Evolutionary conservation across 768 basidiomycete species (phyloP).

Genomic region (Clathrus columnatus): DNA sequence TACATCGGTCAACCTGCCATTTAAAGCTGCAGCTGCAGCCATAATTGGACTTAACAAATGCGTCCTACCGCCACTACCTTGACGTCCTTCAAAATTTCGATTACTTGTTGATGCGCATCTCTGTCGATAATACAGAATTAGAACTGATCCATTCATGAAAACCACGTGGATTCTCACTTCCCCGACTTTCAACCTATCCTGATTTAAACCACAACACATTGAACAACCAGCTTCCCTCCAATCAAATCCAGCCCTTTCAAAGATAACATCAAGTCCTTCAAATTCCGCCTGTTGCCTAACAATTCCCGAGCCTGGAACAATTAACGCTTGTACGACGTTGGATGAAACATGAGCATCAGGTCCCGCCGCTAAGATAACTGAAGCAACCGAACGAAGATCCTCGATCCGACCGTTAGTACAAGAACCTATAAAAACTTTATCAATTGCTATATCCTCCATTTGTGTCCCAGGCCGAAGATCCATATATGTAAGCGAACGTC

Average conservation of each 20-base stretch:
- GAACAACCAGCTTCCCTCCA: slow-evolving; percentile 95
- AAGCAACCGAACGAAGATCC: slow-evolving; percentile 79
- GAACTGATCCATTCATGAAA: neutral
- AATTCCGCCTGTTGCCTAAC: slow-evolving; percentile 90
- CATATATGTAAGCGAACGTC: slow-evolving; percentile 79
- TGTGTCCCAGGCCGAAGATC: slow-evolving; percentile 67
- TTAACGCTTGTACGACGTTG: slow-evolving; percentile 72
- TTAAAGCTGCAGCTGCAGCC: slow-evolving; percentile 86
- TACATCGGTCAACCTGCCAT: slow-evolving; percentile 77
- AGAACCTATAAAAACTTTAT: slow-evolving; percentile 90
- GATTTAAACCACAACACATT: slow-evolving; percentile 95
- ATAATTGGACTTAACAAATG: slow-evolving; percentile 86
- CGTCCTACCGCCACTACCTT: slow-evolving; percentile 81
- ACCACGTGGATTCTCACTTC: slow-evolving; percentile 19
- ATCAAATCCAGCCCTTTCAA: slow-evolving; percentile 87
- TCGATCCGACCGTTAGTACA: slow-evolving; percentile 94
- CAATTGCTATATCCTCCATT: slow-evolving; percentile 70
- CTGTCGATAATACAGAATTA: slow-evolving; percentile 24
- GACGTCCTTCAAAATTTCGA: slow-evolving; percentile 86
- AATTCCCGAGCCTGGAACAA: slow-evolving; percentile 85
- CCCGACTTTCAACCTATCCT: slow-evolving; percentile 76
- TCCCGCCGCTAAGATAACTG: slow-evolving; percentile 68
- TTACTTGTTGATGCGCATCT: slow-evolving; percentile 90
- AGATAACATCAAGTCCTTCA: slow-evolving; percentile 80
- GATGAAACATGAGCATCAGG: slow-evolving; percentile 64